A percentile compares a stretch with the other conserved stretches of the same genome.
phyloP scores from a whole-genome alignment of 371 early-diverging fungal species.

The Synchytrium microbalum region DNA sequence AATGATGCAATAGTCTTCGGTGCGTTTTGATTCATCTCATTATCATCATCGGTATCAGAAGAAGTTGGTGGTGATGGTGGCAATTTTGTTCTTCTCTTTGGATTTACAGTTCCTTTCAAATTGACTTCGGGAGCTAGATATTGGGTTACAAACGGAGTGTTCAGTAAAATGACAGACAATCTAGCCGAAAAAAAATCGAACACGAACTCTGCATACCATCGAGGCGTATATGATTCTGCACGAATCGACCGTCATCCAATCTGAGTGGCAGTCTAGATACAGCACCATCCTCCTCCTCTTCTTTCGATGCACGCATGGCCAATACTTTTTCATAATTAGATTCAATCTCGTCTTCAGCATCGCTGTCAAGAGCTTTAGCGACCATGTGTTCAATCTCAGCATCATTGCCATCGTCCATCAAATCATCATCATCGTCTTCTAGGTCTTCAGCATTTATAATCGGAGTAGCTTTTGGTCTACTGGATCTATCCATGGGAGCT shows the following conservation, averaged over 20 bases:
- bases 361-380: background rate
- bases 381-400: slow-evolving; percentile 17
- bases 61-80: slow-evolving; percentile 5
- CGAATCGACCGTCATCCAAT: slow-evolving; percentile 14
- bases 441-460: slow-evolving; percentile 3
- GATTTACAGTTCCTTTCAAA: background rate
- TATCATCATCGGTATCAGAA: slow-evolving; percentile 11
- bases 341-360: background rate
- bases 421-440: slow-evolving; percentile 13
- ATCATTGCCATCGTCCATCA: slow-evolving; percentile 15
- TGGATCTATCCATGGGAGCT: background rate
- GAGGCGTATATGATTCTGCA: slow-evolving; percentile 3
- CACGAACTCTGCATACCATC: background rate
- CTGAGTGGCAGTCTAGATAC: slow-evolving; percentile 9
- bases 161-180: background rate
- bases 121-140: slow-evolving; percentile 4
- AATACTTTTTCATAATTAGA: slow-evolving; percentile 15
- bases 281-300: slow-evolving; percentile 8
- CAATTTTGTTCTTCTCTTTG: background rate
- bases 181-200: background rate
- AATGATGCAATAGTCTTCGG: slow-evolving; percentile 5
- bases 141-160: background rate
- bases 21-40: slow-evolving; percentile 49
- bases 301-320: slow-evolving; percentile 9
- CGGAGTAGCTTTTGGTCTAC: slow-evolving; percentile 4